phyloP scores from a whole-genome alignment of 2,329 filamentous ascomycete genomes.

The Calonectria hongkongensis region DNA sequence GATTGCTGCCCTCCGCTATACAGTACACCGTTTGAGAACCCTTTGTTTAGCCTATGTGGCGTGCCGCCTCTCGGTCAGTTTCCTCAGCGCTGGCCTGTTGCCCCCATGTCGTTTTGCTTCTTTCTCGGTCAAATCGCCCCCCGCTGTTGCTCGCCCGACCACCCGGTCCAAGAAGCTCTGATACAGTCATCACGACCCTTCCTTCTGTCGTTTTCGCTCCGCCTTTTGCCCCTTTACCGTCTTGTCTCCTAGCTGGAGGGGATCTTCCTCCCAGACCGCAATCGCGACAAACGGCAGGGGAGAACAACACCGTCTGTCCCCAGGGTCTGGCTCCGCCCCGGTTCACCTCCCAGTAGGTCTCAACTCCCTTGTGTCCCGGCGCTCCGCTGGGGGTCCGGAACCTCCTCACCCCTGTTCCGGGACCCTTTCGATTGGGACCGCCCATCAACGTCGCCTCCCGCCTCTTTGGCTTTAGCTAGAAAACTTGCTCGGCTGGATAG shows the following conservation, averaged over 20 bases:
- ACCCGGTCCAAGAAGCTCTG: constrained; percentile 14
- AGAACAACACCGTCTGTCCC: constrained; percentile 41
- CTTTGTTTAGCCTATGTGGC: constrained; percentile 1
- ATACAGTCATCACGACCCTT: constrained; percentile 7
- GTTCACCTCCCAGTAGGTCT: constrained; percentile 45
- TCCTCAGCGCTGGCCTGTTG: neutral
- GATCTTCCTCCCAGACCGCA: constrained; percentile 36
- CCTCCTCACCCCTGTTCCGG: constrained; percentile 31
- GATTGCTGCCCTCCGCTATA: neutral
- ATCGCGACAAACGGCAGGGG: constrained; percentile 45
- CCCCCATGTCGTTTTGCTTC: constrained; percentile 8
- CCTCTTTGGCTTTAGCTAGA: constrained; percentile 23
- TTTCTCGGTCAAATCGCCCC: constrained; percentile 18
- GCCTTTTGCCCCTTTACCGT: constrained; percentile 31
- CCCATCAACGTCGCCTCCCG: constrained; percentile 35
- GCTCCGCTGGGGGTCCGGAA: constrained; percentile 36
- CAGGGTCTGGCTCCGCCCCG: constrained; percentile 49
- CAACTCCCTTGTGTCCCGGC: constrained; percentile 38
- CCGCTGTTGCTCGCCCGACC: constrained; percentile 25
- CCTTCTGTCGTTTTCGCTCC: constrained; percentile 19
- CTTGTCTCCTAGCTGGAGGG: constrained; percentile 35
- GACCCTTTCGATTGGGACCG: constrained; percentile 29
- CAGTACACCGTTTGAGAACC: constrained; percentile 5
- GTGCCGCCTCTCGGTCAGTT: constrained; percentile 21
- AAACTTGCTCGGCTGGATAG: constrained; percentile 17